Evolutionary conservation across 2,329 filamentous ascomycete genomes (phyloP), one percentile per base, ranked within the genome.

Genomic region (Colletotrichum gigasporum): DNA sequence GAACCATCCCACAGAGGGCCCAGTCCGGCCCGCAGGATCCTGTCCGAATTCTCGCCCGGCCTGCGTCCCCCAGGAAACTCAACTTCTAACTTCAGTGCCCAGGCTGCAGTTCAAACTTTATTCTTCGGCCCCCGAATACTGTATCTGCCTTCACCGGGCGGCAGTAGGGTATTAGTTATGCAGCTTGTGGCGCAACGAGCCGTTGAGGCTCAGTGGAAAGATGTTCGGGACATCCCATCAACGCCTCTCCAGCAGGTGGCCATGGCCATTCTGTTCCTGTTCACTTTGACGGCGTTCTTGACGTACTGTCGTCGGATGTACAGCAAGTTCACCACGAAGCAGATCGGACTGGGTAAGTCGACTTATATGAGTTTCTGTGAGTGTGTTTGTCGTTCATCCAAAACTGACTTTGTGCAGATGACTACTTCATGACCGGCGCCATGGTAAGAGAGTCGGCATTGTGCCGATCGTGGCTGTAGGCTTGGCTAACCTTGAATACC

Each of bases 241-340:
- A 70, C 74, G 9, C 68, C 73, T 10, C 70, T 75, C 7, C 76
- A 78, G 45, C 59, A 68, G 14, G 66, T 64, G 12, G 75, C 70
- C 1, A 63, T 77, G 6, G 70, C 71, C 18, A 67, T 77, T 26
- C 60, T 76, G 16, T 76, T 78, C 60, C 45, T 75, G 18, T 75
- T 77, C 12, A 74, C 76, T 0, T 26, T 42, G 5, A 32, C 20
- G 3, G 62, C 62, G 7, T 37, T 78, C n/a, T 70, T 74, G 11
- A 63, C 72, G 39, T 45, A 75, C 2, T 39, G 71, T 2, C 69
- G 75, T 8, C 47, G 56, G 2, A 60, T 77, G 55, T 66, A 76
- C 26, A 62, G 58, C 18, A 55, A 50, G 18, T 26, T 55, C 18
- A 48, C 22, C 1, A 32, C 51, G 2, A 55, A 62, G 14, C 57